Evolutionary conservation across 2,329 filamentous ascomycete species (phyloP).

Genomic region (Paraphaeosphaeria sporulosa): DNA sequence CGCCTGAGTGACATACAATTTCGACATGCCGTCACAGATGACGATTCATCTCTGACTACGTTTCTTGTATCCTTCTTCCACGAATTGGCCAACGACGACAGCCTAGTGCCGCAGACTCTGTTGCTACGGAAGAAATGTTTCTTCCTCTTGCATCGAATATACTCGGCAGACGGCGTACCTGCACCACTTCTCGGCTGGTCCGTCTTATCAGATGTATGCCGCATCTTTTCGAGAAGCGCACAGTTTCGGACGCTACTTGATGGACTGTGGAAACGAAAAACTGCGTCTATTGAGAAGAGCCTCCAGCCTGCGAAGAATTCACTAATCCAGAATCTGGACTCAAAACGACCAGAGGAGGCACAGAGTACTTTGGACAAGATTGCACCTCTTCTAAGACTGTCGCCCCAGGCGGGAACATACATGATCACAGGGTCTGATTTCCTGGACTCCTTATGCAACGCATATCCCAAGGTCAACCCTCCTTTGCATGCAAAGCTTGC

Average conservation of each 20-base stretch:
- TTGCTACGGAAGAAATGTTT: constrained; percentile 70
- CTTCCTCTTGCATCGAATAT: constrained; percentile 66
- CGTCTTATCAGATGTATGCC: constrained; percentile 73
- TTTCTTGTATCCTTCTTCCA: constrained; percentile 75
- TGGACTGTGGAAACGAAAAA: constrained; percentile 62
- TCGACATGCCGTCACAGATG: constrained; percentile 56
- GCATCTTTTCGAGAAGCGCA: constrained; percentile 70
- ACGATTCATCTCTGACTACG: constrained; percentile 61
- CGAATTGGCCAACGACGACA: constrained; percentile 54
- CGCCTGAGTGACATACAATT: constrained; percentile 66
- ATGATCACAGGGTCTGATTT: constrained; percentile 89
- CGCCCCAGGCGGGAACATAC: constrained; percentile 63
- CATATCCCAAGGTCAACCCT: constrained; percentile 70
- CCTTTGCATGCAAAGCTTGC: constrained; percentile 72
- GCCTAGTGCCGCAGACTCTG: constrained; percentile 49
- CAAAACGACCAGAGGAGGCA: constrained; percentile 63
- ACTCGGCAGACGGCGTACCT: constrained; percentile 58
- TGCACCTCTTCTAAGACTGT: constrained; percentile 70
- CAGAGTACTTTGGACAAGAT: constrained; percentile 65
- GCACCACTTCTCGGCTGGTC: constrained; percentile 66
- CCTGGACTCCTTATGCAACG: constrained; percentile 74
- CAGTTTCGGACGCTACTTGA: constrained; percentile 59
- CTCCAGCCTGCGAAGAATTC: constrained; percentile 67
- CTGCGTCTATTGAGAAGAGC: constrained; percentile 60
- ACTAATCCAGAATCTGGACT: constrained; percentile 70